Percentiles rank a stretch among this genome's conserved stretches.
Conservation (phyloP, 2,329 filamentous ascomycete genomes). For the Paradendryphiella salina region DNA sequence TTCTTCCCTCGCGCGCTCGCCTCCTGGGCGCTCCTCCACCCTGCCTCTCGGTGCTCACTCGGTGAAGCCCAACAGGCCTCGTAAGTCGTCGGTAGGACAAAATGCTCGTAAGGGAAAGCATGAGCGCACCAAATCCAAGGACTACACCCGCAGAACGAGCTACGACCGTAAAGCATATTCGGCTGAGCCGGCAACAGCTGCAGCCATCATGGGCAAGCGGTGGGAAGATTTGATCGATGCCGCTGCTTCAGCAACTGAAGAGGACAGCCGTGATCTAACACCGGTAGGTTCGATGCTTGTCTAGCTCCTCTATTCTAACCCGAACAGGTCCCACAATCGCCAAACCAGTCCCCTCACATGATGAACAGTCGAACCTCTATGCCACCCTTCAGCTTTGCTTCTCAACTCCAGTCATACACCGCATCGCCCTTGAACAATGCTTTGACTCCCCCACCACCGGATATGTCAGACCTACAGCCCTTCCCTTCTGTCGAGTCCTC, state of each 20-base stretch:
- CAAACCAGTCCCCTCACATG: conserved; percentile 57
- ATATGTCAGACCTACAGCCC: conserved; percentile 60
- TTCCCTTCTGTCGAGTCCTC: conserved; percentile 89
- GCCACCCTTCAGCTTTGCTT: conserved; percentile 56
- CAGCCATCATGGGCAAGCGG: conserved; percentile 74
- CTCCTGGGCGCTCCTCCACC: conserved; percentile 83
- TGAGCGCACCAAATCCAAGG: conserved; percentile 77
- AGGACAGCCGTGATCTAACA: conserved; percentile 84
- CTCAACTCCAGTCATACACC: conserved; percentile 69
- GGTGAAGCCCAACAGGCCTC: conserved; percentile 70
- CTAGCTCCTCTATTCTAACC: conserved; percentile 23
- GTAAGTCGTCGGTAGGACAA: conserved; percentile 86
- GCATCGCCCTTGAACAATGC: conserved; percentile 90
- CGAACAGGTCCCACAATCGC: conserved; percentile 53
- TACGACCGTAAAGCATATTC: conserved; percentile 81
- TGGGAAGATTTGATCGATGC: conserved; percentile 98
- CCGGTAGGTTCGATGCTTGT: conserved; percentile 63
- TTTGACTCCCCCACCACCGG: conserved; percentile 73
- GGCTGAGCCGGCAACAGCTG: conserved; percentile 78
- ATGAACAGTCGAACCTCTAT: conserved; percentile 60
- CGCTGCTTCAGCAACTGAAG: conserved; percentile 88
- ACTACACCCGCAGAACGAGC: conserved; percentile 72
- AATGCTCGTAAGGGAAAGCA: conserved; percentile 75
- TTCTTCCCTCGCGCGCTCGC: conserved; percentile 79
- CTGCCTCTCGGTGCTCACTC: conserved; percentile 79